A percentile compares a stretch with the other conserved stretches of the same genome.
Evolutionary conservation across 1,284 basidiomycete genomes (phyloP).

Genomic region (Irpex lacteus): DNA sequence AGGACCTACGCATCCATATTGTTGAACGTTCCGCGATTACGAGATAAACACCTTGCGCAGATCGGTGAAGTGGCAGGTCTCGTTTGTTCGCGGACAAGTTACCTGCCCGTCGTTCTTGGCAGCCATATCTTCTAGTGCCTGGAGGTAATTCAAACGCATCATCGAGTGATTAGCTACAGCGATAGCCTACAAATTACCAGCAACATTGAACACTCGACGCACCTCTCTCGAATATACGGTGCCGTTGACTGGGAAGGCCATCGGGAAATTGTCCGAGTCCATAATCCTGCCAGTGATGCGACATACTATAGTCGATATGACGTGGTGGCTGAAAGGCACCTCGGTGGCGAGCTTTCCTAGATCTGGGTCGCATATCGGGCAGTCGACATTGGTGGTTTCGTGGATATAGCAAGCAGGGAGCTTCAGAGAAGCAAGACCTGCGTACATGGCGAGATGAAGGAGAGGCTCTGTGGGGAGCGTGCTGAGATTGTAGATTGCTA

Average conservation of each 20-base stretch:
- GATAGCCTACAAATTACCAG: background rate
- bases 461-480: slow-evolving; percentile 84
- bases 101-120: slow-evolving; percentile 71
- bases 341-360: slow-evolving; percentile 79
- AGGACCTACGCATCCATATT: background rate
- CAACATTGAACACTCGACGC: slow-evolving; percentile 23
- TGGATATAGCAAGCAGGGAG: slow-evolving; percentile 73
- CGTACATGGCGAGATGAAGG: slow-evolving; percentile 83
- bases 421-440: slow-evolving; percentile 85
- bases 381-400: slow-evolving; percentile 76
- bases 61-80: slow-evolving; percentile 60
- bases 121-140: slow-evolving; percentile 87
- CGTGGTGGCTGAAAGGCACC: slow-evolving; percentile 92
- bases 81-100: slow-evolving; percentile 77
- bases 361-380: slow-evolving; percentile 85
- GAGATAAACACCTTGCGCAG: slow-evolving; percentile 90
- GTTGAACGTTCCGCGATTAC: slow-evolving; percentile 20
- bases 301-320: slow-evolving; percentile 95
- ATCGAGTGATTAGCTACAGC: background rate
- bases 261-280: slow-evolving; percentile 89
- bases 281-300: slow-evolving; percentile 88
- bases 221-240: slow-evolving; percentile 92
- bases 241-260: slow-evolving; percentile 85
- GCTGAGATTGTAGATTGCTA: slow-evolving; percentile 83
- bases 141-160: slow-evolving; percentile 5